These are phyloP conservation scores for Phalaenopsis hybrid DNA, from an alignment of 116 monocot species.

Conservation along the genomic window DNA sequence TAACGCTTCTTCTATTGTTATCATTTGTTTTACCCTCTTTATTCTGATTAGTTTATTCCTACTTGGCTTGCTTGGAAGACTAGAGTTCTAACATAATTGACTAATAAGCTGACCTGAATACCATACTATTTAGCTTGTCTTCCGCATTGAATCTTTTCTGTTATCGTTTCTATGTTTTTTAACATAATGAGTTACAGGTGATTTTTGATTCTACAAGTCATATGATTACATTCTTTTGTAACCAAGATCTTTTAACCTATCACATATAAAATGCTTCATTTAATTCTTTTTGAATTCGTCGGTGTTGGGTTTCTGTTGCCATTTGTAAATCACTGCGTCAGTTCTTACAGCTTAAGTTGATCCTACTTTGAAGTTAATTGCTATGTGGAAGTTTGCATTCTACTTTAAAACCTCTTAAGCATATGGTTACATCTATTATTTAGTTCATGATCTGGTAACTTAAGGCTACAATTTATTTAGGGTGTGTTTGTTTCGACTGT, in stretches of 20 bases:
- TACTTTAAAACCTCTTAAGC: neutral
- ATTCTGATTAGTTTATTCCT: neutral
- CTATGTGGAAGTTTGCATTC: neutral
- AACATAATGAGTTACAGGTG: neutral
- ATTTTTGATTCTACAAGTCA: neutral
- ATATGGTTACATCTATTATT: neutral
- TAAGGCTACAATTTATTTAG: neutral
- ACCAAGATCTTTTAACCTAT: neutral
- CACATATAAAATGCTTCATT: neutral
- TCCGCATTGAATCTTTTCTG: neutral
- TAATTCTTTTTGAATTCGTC: neutral
- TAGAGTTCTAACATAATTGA: neutral
- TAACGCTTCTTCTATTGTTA: neutral
- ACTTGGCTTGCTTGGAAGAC: neutral
- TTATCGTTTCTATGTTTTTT: neutral
- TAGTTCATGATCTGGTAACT: neutral
- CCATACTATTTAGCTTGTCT: neutral
- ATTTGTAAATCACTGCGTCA: neutral
- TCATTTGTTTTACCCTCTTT: neutral
- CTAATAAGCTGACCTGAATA: neutral
- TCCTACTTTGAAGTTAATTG: neutral
- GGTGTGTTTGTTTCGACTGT: too few relatives aligned
- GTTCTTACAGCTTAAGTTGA: neutral
- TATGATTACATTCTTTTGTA: neutral
- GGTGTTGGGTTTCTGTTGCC: neutral